A percentile compares a stretch with the other conserved stretches of the same genome.
Conservation (phyloP, 495 filamentous ascomycete genomes). For the Neurospora sp. region DNA sequence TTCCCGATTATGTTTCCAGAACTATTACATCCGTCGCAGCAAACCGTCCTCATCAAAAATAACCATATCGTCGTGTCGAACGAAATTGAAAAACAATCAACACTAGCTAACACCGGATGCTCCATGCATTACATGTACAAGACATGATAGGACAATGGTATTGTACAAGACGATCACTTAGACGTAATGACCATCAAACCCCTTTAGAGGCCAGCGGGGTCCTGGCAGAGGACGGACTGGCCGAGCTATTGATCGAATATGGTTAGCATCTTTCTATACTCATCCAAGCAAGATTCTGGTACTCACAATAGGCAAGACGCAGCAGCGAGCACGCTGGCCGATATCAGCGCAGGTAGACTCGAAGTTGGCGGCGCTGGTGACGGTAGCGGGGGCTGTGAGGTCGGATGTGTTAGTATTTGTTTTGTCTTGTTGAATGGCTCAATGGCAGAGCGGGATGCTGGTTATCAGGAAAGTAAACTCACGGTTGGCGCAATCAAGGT, state of each 20-base stretch:
- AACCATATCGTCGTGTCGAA: neutral
- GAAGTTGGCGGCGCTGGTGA: slow-evolving; percentile 23
- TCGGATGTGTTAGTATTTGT: slow-evolving; percentile 5
- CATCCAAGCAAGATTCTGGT: neutral
- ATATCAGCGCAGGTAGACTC: slow-evolving; percentile 23
- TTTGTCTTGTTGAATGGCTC: too few relatives aligned
- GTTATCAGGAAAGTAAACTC: neutral
- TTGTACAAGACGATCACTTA: neutral
- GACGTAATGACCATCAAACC: neutral
- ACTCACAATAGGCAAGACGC: slow-evolving; percentile 28
- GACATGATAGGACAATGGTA: neutral
- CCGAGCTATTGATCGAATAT: too few relatives aligned
- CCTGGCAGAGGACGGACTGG: slow-evolving; percentile 30
- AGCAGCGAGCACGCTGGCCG: slow-evolving; percentile 37
- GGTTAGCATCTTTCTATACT: too few relatives aligned
- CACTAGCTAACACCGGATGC: neutral
- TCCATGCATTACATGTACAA: neutral
- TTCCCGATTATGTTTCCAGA: neutral
- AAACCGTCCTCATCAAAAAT: neutral
- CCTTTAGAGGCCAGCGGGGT: slow-evolving; percentile 26
- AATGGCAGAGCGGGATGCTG: too few relatives aligned
- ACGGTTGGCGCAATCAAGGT: slow-evolving; percentile 34
- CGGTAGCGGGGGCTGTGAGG: slow-evolving; percentile 15
- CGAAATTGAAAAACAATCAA: neutral
- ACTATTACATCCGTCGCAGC: neutral